A percentile compares a stretch with the other conserved stretches of the same genome.
phyloP scores from a whole-genome alignment of 257 asterid genomes.

The Plectranthus barbatus region DNA sequence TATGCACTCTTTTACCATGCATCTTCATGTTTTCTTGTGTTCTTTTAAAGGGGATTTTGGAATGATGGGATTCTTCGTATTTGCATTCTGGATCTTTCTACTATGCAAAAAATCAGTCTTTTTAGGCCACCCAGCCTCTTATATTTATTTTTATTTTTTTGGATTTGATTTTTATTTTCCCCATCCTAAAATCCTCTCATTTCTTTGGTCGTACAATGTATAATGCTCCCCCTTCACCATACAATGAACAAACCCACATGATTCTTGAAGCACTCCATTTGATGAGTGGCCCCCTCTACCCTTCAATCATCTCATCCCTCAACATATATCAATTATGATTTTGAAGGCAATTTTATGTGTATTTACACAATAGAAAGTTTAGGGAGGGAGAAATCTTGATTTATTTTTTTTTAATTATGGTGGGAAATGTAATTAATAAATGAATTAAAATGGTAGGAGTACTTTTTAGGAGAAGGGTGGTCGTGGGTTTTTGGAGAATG shows the following conservation, averaged over 20 bases:
- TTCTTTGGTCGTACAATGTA: constrained; percentile 30
- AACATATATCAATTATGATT: too few relatives aligned
- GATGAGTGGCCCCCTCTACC: constrained; percentile 39
- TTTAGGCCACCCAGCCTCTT: constrained; percentile 41
- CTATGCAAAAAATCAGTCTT: constrained; percentile 43
- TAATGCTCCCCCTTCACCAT: constrained; percentile 50
- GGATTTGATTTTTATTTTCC: constrained; percentile 5
- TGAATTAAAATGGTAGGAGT: background rate
- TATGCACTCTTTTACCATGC: constrained; percentile 17
- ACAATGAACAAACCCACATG: constrained; percentile 45
- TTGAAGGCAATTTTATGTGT: too few relatives aligned
- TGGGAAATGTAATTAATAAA: constrained; percentile 4
- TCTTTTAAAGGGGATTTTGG: constrained; percentile 36
- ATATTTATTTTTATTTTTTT: background rate
- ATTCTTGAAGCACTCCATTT: constrained; percentile 37
- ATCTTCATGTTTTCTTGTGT: constrained; percentile 26
- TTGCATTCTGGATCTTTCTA: constrained; percentile 37
- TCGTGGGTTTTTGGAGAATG: constrained; percentile 84
- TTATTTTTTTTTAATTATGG: constrained; percentile 14
- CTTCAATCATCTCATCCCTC: constrained; percentile 39
- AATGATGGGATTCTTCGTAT: constrained; percentile 69
- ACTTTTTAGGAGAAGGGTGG: constrained; percentile 33
- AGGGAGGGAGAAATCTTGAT: constrained; percentile 27
- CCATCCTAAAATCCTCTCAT: constrained; percentile 8
- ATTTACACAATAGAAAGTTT: too few relatives aligned